Evolutionary conservation across 179 eudicot genomes (phyloP), one percentile per base, ranked within the genome.

Genomic region (Spinacia oleracea): DNA sequence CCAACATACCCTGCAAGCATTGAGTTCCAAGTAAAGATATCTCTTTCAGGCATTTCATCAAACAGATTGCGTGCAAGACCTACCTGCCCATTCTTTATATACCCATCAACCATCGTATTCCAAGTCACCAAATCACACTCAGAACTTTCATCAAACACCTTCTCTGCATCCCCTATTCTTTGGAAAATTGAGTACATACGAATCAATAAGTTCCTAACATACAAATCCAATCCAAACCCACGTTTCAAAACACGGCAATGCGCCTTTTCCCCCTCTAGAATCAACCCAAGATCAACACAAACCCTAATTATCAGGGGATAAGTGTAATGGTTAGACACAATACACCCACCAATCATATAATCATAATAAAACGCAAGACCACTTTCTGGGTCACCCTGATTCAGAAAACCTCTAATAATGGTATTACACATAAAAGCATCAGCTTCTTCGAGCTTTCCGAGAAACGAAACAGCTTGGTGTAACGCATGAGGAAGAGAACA

Each of bases 41-140:
- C 89, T 81, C 87, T 86, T 75, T 87, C 86, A 14, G 58, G 70
- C 90, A 88, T 91, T 80, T 81, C 87, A 82, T 91, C 86, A 20
- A 91, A 91, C 77, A 89, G 25, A 11, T 68, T 14, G 6, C 85
- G 88, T 2, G 91, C 90, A 72, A 75, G 35, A 46, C 69, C 81
- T 63, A 88, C 77, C 46, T 81, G 75, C 72, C 89, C 87, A 56
- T 87, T 86, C 84, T 88, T 87, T 70, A 85, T 89, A 73, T 81
- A 88, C 81, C 90, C 90, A 82, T 83, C 87, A 74, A 90, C 87
- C 91, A 90, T 89, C 2, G 85, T 81, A 80, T 88, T 91, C 92
- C 92, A 89, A 68, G 84, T 84, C 73, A 88, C 91, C 83, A 85
- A 65, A 85, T 89, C 95, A 20, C 81, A 84, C 10, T 73, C 84